Conservation (phyloP, 306 rosid species). For the Parietaria judaica region DNA sequence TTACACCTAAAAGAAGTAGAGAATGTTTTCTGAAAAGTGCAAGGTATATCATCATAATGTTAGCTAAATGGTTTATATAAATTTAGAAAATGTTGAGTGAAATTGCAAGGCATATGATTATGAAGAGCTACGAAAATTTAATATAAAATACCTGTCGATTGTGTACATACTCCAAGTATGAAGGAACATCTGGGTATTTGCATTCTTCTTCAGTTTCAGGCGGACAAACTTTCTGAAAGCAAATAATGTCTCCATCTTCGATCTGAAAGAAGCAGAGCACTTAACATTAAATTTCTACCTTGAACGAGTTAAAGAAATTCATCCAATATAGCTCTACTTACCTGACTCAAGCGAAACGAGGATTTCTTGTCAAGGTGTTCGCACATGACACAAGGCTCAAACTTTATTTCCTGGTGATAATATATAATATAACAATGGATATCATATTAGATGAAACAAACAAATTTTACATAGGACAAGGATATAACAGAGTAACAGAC, state of each 20-base stretch:
- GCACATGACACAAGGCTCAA: conserved; percentile 77
- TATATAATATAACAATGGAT: background rate
- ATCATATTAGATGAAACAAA: conserved; percentile 1
- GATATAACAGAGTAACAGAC: background rate
- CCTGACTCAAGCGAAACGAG: conserved; percentile 69
- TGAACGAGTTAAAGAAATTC: conserved; percentile 1
- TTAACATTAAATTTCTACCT: background rate
- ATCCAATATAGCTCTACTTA: conserved; percentile 14
- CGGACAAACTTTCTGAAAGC: conserved; percentile 61
- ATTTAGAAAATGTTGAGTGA: too few species aligned
- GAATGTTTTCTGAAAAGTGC: too few species aligned
- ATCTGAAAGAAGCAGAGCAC: conserved; percentile 39
- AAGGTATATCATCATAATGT: too few species aligned
- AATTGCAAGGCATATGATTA: too few species aligned
- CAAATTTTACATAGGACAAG: background rate
- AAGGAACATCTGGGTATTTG: conserved; percentile 69
- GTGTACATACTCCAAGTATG: conserved; percentile 82
- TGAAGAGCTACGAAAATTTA: too few species aligned
- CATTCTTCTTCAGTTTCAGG: conserved; percentile 37
- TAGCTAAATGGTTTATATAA: too few species aligned
- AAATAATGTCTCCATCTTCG: conserved; percentile 92
- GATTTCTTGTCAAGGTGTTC: conserved; percentile 56
- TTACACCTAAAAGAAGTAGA: too few species aligned
- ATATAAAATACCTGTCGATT: conserved; percentile 65
- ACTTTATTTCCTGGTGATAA: conserved; percentile 66